Evolutionary conservation across 2,329 filamentous ascomycete species (phyloP).

Genomic region (Aureobasidium pullulans): DNA sequence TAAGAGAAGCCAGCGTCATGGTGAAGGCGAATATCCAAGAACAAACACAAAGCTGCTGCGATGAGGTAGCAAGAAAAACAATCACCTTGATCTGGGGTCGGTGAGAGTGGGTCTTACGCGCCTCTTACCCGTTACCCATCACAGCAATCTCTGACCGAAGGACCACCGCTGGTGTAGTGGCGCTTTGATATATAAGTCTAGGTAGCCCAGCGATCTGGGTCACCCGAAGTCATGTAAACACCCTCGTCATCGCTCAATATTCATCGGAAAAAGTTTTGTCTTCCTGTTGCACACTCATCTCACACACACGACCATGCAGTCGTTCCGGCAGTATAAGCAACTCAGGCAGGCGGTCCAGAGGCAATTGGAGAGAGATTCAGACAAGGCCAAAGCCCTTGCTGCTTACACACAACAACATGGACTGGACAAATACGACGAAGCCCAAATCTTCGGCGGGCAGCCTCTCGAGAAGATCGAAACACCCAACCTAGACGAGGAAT

Average conservation of each 20-base stretch:
- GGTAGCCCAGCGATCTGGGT: not conserved
- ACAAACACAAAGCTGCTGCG: not conserved
- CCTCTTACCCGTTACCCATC: constrained; percentile 1
- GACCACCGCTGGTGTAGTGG: constrained; percentile 4
- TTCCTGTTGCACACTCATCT: not conserved
- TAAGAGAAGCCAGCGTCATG: not conserved
- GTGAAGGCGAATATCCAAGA: not conserved
- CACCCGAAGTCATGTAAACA: not conserved
- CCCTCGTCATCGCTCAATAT: not conserved
- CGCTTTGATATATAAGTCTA: not conserved
- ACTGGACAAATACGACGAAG: not conserved
- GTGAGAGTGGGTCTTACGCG: constrained; percentile 10
- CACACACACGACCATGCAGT: constrained; percentile 6
- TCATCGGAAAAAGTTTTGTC: not conserved
- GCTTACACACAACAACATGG: constrained; percentile 9
- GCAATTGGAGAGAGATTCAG: not conserved
- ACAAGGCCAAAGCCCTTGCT: constrained; percentile 2
- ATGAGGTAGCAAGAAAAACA: not conserved
- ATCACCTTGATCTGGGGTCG: constrained; percentile 11
- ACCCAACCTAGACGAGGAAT: not conserved
- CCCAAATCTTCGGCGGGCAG: not conserved
- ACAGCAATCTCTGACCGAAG: constrained; percentile 10
- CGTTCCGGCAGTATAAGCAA: constrained; percentile 9
- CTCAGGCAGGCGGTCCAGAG: constrained; percentile 4
- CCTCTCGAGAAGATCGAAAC: constrained; percentile 1